These are phyloP conservation scores for Yamadazyma takamatsuzukensis DNA, from an alignment of 805 yeast species.

Conservation along the genomic window DNA sequence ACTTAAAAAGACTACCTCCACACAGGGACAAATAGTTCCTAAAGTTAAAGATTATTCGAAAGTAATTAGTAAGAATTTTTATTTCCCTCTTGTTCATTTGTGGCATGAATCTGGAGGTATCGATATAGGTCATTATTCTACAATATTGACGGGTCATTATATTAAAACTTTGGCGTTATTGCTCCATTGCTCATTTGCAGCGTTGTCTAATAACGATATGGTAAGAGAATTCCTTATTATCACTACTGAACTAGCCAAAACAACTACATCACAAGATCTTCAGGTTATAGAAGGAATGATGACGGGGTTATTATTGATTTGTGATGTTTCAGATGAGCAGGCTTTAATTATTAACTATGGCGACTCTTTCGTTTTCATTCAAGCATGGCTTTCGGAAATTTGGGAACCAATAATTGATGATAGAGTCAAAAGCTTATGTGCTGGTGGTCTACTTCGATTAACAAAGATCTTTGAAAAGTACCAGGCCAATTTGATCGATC, in stretches of 20 bases:
- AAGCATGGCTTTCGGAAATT: slow-evolving; percentile 22
- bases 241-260: slow-evolving; percentile 18
- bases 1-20: slow-evolving; percentile 15
- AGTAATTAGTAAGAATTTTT: slow-evolving; percentile 43
- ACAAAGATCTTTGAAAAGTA: slow-evolving; percentile 18
- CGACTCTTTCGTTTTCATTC: slow-evolving; percentile 17
- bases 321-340: slow-evolving; percentile 31
- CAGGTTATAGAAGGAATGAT: slow-evolving; percentile 35
- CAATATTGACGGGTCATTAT: slow-evolving; percentile 54
- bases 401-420: slow-evolving; percentile 39
- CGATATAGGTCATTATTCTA: slow-evolving; percentile 51
- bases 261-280: slow-evolving; percentile 22
- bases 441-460: slow-evolving; percentile 35
- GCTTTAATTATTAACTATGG: slow-evolving; percentile 19
- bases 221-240: slow-evolving; percentile 46
- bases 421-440: slow-evolving; percentile 33
- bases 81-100: slow-evolving; percentile 50
- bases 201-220: slow-evolving; percentile 53
- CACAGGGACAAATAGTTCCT: slow-evolving; percentile 9
- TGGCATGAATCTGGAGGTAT: slow-evolving; percentile 51
- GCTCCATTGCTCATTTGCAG: slow-evolving; percentile 55
- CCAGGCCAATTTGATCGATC: slow-evolving; percentile 29
- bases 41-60: slow-evolving; percentile 34
- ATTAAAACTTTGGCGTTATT: slow-evolving; percentile 56
- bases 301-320: slow-evolving; percentile 33